Evolutionary conservation across 495 filamentous ascomycete genomes (phyloP).

Genomic region (Rhypophila decipiens): DNA sequence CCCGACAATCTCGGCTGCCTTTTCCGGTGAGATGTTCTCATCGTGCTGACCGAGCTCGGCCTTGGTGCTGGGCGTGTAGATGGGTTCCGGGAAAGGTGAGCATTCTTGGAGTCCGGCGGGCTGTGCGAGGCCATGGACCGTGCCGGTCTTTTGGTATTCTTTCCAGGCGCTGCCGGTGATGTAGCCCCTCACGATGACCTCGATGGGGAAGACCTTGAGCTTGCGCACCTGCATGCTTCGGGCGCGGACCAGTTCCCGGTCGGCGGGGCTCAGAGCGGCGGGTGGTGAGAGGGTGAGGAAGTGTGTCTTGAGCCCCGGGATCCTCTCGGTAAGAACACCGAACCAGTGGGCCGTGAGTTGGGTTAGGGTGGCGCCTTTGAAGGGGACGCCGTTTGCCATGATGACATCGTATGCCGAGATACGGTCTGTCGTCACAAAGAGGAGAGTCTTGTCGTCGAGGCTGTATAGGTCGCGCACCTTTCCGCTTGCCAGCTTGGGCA

Average conservation of each 20-base stretch:
- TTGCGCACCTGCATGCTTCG: slow-evolving; percentile 80
- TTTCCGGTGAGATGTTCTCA: slow-evolving; percentile 78
- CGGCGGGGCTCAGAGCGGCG: slow-evolving; percentile 33
- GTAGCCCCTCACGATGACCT: slow-evolving; percentile 83
- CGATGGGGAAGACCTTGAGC: slow-evolving; percentile 76
- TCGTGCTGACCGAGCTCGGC: slow-evolving; percentile 78
- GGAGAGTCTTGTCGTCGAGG: slow-evolving; percentile 65
- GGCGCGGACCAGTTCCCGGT: slow-evolving; percentile 50
- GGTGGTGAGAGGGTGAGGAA: slow-evolving; percentile 67
- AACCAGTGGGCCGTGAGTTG: slow-evolving; percentile 85
- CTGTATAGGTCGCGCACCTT: slow-evolving; percentile 83
- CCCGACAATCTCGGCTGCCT: slow-evolving; percentile 66
- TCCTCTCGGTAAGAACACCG: slow-evolving; percentile 53
- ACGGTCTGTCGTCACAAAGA: slow-evolving; percentile 80
- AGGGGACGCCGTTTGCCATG: slow-evolving; percentile 78
- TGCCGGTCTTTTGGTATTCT: slow-evolving; percentile 63
- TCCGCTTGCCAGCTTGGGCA: slow-evolving; percentile 39
- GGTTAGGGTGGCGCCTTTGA: slow-evolving; percentile 81
- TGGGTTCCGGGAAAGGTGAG: slow-evolving; percentile 59
- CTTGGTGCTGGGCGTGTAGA: slow-evolving; percentile 91
- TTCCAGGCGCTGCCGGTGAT: slow-evolving; percentile 90
- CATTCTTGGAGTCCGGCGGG: slow-evolving; percentile 64
- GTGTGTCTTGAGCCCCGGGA: slow-evolving; percentile 70
- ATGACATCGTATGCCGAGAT: slow-evolving; percentile 95
- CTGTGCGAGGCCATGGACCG: slow-evolving; percentile 72